Percentiles rank a stretch among this genome's conserved stretches.
Evolutionary conservation across 805 yeast genomes (phyloP).

Genomic region (Hanseniaspora hatyaiensis): DNA sequence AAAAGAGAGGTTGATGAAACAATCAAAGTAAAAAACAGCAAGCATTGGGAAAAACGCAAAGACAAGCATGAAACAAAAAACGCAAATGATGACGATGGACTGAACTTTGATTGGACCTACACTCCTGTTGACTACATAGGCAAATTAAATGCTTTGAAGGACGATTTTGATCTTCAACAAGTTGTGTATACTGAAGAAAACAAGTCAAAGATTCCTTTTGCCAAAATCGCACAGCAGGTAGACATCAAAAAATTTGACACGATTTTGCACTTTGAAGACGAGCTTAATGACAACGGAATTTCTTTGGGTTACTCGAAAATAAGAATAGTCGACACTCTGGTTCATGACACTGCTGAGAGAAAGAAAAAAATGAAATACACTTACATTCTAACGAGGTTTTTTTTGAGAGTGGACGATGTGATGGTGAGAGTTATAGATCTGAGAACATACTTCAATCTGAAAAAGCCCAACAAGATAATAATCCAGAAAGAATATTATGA

Average conservation of each 20-base stretch:
- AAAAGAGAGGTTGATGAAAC: slow-evolving; percentile 40
- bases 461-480: slow-evolving; percentile 8
- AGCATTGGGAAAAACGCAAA: slow-evolving; percentile 28
- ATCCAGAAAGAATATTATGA: slow-evolving; percentile 31
- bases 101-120: slow-evolving; percentile 96
- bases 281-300: slow-evolving; percentile 90
- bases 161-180: slow-evolving; percentile 14
- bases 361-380: slow-evolving; percentile 11
- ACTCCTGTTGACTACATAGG: slow-evolving; percentile 64
- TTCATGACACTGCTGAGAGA: slow-evolving; percentile 24
- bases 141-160: slow-evolving; percentile 25
- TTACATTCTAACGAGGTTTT: slow-evolving; percentile 62
- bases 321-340: slow-evolving; percentile 75
- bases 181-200: not conserved
- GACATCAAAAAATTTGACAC: slow-evolving; percentile 87
- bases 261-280: slow-evolving; percentile 82
- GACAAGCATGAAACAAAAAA: slow-evolving; percentile 26
- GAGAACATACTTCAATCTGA: slow-evolving; percentile 59
- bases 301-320: slow-evolving; percentile 65
- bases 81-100: slow-evolving; percentile 36
- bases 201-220: slow-evolving; percentile 46
- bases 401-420: slow-evolving; percentile 82
- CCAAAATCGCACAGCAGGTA: slow-evolving; percentile 57
- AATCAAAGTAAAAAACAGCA: slow-evolving; percentile 58
- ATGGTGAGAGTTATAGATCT: slow-evolving; percentile 75